Evolutionary conservation across 139 green algal genomes (phyloP).

Genomic region (Chlorokybus atmophyticus): DNA sequence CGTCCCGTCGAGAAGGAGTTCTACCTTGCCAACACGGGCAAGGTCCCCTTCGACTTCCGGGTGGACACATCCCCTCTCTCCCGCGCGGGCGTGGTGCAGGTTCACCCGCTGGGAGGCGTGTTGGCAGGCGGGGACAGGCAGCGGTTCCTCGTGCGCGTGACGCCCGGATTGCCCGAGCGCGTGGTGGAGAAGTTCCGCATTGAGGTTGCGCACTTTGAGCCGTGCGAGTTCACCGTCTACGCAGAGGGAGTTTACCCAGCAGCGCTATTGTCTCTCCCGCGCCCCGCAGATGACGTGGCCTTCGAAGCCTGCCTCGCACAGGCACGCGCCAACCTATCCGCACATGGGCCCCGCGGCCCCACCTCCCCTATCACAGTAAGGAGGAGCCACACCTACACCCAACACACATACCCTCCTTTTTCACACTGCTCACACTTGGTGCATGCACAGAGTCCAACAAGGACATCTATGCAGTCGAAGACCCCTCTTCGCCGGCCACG

Average conservation of each 20-base stretch:
- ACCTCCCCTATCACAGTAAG: too few species aligned
- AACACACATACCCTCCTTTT: too few species aligned
- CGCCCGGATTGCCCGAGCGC: slow-evolving; percentile 40
- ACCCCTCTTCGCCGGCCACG: too few species aligned
- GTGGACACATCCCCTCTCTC: slow-evolving; percentile 42
- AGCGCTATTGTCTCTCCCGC: slow-evolving; percentile 40
- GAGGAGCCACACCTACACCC: too few species aligned
- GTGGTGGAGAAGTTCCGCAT: slow-evolving; percentile 52
- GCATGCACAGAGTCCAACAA: too few species aligned
- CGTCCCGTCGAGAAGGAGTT: slow-evolving; percentile 44
- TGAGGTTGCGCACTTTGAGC: slow-evolving; percentile 65
- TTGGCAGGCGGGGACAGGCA: slow-evolving; percentile 37
- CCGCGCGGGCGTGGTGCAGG: slow-evolving; percentile 29
- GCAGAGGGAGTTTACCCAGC: slow-evolving; percentile 51
- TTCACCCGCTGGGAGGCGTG: slow-evolving; percentile 25
- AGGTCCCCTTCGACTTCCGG: slow-evolving; percentile 51
- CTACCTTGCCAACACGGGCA: slow-evolving; percentile 14
- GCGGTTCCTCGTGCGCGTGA: slow-evolving; percentile 39
- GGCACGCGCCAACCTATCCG: too few species aligned
- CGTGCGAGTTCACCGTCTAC: slow-evolving; percentile 40
- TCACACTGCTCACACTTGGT: too few species aligned
- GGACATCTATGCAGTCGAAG: too few species aligned
- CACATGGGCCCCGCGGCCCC: too few species aligned
- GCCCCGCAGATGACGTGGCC: slow-evolving; percentile 33
- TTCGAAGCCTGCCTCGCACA: neutral